Evolutionary conservation across 2,329 filamentous ascomycete species (phyloP).

Genomic region (Seiridium cupressi): DNA sequence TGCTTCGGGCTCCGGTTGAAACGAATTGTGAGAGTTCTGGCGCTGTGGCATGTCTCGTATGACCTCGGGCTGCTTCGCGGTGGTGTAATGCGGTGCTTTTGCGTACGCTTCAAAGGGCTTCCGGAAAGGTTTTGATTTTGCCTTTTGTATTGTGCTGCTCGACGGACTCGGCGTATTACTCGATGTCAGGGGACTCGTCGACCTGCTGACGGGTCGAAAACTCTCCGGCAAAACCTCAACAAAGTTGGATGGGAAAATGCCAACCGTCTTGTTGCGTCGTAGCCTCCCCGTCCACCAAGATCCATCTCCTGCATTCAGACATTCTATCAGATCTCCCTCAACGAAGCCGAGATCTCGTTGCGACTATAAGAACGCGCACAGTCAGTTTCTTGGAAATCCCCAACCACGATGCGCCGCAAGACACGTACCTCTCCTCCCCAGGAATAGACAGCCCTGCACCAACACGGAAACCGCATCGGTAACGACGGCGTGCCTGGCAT

Average conservation of each 20-base stretch:
- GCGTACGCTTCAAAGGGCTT: conserved; percentile 68
- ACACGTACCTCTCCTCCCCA: conserved; percentile 77
- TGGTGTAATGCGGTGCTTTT: conserved; percentile 65
- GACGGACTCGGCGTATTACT: conserved; percentile 54
- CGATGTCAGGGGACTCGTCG: conserved; percentile 58
- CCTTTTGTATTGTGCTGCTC: conserved; percentile 51
- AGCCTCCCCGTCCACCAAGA: conserved; percentile 98
- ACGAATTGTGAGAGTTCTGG: conserved; percentile 38
- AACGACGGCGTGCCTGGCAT: conserved; percentile 57
- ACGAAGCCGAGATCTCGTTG: conserved; percentile 96
- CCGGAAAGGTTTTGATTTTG: conserved; percentile 61
- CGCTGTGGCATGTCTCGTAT: conserved; percentile 40
- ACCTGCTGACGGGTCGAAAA: conserved; percentile 73
- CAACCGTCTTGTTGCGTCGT: conserved; percentile 84
- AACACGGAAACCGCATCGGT: conserved; percentile 82
- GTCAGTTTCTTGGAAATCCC: neutral
- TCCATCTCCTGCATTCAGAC: conserved; percentile 93
- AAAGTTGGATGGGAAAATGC: conserved; percentile 95
- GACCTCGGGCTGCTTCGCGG: conserved; percentile 59
- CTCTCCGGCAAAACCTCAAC: conserved; percentile 83
- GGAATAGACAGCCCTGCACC: conserved; percentile 88
- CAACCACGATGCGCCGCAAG: conserved; percentile 4
- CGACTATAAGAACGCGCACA: conserved; percentile 46
- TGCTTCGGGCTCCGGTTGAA: conserved; percentile 23
- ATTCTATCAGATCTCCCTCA: conserved; percentile 97